Evolutionary conservation across 1,139 yeast genomes (phyloP), one percentile per base, ranked within the genome.

Genomic region (Taphrina pruni): DNA sequence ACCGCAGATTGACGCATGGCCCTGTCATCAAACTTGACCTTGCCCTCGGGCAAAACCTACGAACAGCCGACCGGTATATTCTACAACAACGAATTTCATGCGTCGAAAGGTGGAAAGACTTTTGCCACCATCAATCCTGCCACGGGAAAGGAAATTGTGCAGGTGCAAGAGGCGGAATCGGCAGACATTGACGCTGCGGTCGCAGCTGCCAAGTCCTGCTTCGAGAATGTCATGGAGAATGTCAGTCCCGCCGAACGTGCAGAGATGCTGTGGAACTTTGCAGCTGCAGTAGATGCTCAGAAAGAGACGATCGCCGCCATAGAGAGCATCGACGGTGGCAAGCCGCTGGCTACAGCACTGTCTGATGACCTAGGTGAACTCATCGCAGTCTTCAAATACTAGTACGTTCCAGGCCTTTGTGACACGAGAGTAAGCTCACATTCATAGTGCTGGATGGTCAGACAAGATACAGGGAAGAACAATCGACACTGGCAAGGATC

Each of bases 121-220:
- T 87, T 88, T 72, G 60, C 70, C 7, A 73, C 75, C 11, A 69
- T 67, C 55, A 70, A 87, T 79, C 87, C 87, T 73, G 84, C 87
- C 39, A 89, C 93, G 21, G 92, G 88, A 20, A 85, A 88, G 75
- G 80, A 80, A 71, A 87, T 89, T 73, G 85, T 89, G 21, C 77
- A 84, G 2, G 92, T 91, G 11, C 86, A 81, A 60, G 97, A 91
- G 75, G 88, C 91, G 48, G 91, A 91, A 76, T 74, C 77, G 65
- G 97, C 97, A 0, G 97, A 90, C 1, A 80, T 79, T 6, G 88
- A 88, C 35, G 97, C 97, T n/a, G 81, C 86, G 69, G 78, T 80
- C 20, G 95, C 94, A 3, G 90, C 87, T 81, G 83, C 85, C 65
- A 72, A 75, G n/a, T 75, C 76, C 6, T 86, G 89, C 87, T 73